phyloP scores from a whole-genome alignment of 202 grass and related monocot species.

The Saccharum hybrid region DNA sequence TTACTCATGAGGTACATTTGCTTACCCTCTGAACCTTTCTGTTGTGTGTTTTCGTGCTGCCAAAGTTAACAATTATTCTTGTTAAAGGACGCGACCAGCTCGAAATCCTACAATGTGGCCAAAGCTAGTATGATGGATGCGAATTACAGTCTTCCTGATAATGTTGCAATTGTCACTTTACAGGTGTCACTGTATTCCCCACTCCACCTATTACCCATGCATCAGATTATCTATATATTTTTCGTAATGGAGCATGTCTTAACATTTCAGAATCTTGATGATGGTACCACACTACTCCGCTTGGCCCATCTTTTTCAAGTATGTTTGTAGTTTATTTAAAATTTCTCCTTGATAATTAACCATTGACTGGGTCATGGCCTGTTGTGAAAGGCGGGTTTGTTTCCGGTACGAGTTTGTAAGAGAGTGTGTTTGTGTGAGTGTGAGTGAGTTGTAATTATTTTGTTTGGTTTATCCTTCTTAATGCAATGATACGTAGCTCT shows the following conservation, averaged over 20 bases:
- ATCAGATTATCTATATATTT: neutral
- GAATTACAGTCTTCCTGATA: slow-evolving; percentile 82
- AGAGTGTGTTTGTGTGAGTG: too few species aligned
- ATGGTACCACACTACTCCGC: slow-evolving; percentile 75
- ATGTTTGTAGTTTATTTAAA: slow-evolving; percentile 24
- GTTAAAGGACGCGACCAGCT: slow-evolving; percentile 62
- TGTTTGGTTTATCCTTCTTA: too few species aligned
- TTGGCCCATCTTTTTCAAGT: slow-evolving; percentile 90
- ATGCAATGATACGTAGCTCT: too few species aligned
- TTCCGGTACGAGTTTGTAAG: too few species aligned
- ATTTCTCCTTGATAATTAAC: neutral
- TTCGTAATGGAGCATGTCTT: neutral
- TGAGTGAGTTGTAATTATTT: too few species aligned
- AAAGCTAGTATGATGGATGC: slow-evolving; percentile 61
- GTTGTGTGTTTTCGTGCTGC: neutral
- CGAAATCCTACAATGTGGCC: slow-evolving; percentile 63
- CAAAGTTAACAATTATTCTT: slow-evolving; percentile 12
- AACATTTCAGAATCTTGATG: slow-evolving; percentile 70
- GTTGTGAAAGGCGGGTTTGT: too few species aligned
- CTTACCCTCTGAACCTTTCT: neutral
- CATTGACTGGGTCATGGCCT: neutral
- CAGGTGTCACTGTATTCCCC: slow-evolving; percentile 37
- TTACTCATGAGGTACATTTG: slow-evolving; percentile 69
- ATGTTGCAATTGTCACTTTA: slow-evolving; percentile 85
- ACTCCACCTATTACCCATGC: neutral